Evolutionary conservation across 106 monocot species (phyloP).

Genomic region (Dioscorea dumetorum): DNA sequence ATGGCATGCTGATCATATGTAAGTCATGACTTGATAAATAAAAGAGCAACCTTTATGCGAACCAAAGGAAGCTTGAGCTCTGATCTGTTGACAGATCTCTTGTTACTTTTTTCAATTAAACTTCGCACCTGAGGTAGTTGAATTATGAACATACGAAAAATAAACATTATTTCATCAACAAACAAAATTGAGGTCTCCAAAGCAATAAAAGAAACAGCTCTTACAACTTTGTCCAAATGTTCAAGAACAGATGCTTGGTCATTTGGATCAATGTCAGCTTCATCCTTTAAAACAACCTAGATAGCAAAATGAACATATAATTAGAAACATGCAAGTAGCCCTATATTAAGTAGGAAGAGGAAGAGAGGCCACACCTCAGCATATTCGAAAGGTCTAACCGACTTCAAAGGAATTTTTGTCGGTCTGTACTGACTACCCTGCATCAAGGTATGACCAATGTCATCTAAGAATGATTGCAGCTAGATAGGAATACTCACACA

Average conservation of each 20-base stretch:
- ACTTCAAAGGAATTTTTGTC: slow-evolving; percentile 90
- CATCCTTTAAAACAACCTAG: slow-evolving; percentile 95
- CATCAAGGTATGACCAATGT: slow-evolving; percentile 14
- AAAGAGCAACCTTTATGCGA: slow-evolving; percentile 70
- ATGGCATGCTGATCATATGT: too few relatives aligned
- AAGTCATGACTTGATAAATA: too few relatives aligned
- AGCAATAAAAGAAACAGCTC: slow-evolving; percentile 8
- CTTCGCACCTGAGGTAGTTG: slow-evolving; percentile 56
- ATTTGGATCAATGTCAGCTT: slow-evolving; percentile 84
- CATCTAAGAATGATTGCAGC: not conserved
- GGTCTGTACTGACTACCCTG: slow-evolving; percentile 95
- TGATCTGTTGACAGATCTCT: slow-evolving; percentile 31
- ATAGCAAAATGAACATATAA: slow-evolving; percentile 9
- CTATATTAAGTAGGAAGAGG: not conserved
- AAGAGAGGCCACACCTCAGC: slow-evolving; percentile 74
- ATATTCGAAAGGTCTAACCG: slow-evolving; percentile 96
- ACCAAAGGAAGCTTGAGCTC: slow-evolving; percentile 90
- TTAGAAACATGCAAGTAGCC: slow-evolving; percentile 8
- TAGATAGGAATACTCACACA: not conserved
- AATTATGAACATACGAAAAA: slow-evolving; percentile 2
- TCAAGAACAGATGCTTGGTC: slow-evolving; percentile 94
- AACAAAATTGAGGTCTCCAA: not conserved
- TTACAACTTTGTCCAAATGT: slow-evolving; percentile 90
- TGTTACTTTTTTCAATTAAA: slow-evolving; percentile 79
- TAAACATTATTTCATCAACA: not conserved